These are phyloP conservation scores for Zygosaccharomyces bisporus DNA, from an alignment of 805 yeast species.

Conservation along the genomic window DNA sequence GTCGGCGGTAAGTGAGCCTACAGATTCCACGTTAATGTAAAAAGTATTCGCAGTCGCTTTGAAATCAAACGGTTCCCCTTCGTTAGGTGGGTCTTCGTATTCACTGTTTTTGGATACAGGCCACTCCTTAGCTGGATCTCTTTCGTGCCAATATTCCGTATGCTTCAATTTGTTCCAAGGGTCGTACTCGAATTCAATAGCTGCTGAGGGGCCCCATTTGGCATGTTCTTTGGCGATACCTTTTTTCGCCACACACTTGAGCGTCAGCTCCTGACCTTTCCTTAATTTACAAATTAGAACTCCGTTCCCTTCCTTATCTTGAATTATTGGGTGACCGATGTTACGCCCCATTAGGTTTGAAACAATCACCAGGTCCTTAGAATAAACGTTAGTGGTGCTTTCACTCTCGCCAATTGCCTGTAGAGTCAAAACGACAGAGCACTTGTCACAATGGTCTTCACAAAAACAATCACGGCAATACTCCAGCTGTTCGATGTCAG, in stretches of 20 bases:
- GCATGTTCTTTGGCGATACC: slow-evolving; percentile 98
- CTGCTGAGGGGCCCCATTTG: slow-evolving; percentile 96
- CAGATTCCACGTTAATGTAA: slow-evolving; percentile 88
- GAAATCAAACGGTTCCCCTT: slow-evolving; percentile 82
- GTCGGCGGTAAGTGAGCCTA: slow-evolving; percentile 83
- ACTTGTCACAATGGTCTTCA: slow-evolving; percentile 93
- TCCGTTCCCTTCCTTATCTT: slow-evolving; percentile 74
- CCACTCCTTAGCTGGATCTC: slow-evolving; percentile 86
- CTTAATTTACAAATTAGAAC: slow-evolving; percentile 87
- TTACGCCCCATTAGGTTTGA: slow-evolving; percentile 38
- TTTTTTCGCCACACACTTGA: slow-evolving; percentile 93
- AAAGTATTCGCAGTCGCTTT: slow-evolving; percentile 75
- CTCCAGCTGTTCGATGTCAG: slow-evolving; percentile 75
- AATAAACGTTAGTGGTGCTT: slow-evolving; percentile 82
- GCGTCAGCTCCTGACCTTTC: slow-evolving; percentile 83
- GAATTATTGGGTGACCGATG: slow-evolving; percentile 81
- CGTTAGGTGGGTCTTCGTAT: slow-evolving; percentile 93
- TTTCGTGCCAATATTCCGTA: slow-evolving; percentile 96
- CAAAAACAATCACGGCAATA: slow-evolving; percentile 96
- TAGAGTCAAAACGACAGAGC: slow-evolving; percentile 82
- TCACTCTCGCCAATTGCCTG: slow-evolving; percentile 89
- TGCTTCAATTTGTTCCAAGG: slow-evolving; percentile 98
- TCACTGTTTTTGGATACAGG: slow-evolving; percentile 84
- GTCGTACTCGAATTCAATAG: slow-evolving; percentile 94
- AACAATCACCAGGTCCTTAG: slow-evolving; percentile 64